Conservation (phyloP, 306 rosid genomes). For the Ceratonia siliqua region DNA sequence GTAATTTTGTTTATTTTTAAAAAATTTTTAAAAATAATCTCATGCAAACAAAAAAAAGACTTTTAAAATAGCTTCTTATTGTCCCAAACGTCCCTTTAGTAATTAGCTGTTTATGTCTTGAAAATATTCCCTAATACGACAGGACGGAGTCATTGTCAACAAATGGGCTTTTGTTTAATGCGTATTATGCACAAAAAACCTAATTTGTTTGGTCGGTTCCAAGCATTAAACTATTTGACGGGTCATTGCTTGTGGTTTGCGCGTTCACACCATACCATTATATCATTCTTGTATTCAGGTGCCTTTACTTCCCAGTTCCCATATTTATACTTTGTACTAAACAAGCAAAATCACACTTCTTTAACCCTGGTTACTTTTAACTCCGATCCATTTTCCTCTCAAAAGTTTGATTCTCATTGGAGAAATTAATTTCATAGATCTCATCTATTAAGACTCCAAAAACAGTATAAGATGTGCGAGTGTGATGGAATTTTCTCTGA, state of each 20-base stretch:
- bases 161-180: conserved; percentile 47
- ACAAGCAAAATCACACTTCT: background rate
- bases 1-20: too few species aligned
- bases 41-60: too few species aligned
- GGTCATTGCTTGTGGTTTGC: conserved; percentile 47
- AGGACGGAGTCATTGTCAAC: conserved; percentile 58
- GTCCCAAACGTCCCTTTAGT: too few species aligned
- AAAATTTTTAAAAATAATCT: too few species aligned
- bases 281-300: conserved; percentile 40
- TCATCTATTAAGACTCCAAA: background rate
- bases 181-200: conserved; percentile 51
- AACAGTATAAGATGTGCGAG: too few species aligned
- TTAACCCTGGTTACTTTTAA: conserved; percentile 34
- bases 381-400: too few species aligned
- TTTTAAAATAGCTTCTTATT: too few species aligned
- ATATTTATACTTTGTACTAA: background rate
- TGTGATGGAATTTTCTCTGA: background rate
- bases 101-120: conserved; percentile 65
- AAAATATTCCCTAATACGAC: conserved; percentile 61
- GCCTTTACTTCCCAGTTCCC: conserved; percentile 40
- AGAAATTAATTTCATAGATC: background rate
- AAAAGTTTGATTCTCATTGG: background rate
- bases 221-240: conserved; percentile 36
- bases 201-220: conserved; percentile 50
- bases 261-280: conserved; percentile 49